Evolutionary conservation across 2,329 filamentous ascomycete genomes (phyloP).

Genomic region (Diplodia scrobiculata): DNA sequence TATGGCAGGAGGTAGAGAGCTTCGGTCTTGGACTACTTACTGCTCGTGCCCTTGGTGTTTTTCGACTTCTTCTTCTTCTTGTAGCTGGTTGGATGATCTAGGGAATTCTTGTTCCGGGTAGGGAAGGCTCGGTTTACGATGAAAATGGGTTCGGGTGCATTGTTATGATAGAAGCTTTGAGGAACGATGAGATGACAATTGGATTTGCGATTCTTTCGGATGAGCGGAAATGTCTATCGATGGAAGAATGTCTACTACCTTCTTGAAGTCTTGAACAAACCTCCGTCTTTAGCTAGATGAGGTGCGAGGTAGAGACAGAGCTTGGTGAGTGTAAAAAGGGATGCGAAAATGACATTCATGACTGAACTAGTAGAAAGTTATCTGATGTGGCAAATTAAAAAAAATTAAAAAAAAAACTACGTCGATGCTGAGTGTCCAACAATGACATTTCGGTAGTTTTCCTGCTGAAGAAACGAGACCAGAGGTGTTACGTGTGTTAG

Average conservation of each 20-base stretch:
- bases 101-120: neutral
- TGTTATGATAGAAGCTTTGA: neutral
- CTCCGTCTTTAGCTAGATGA: too few relatives aligned
- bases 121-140: neutral
- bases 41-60: neutral
- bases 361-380: neutral
- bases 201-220: neutral
- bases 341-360: neutral
- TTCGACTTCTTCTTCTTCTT: neutral
- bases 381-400: neutral
- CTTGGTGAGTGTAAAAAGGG: neutral
- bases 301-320: too few relatives aligned
- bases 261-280: too few relatives aligned
- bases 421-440: neutral
- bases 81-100: neutral
- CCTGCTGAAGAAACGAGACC: neutral
- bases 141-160: neutral
- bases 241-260: too few relatives aligned
- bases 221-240: too few relatives aligned
- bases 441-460: neutral
- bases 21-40: neutral
- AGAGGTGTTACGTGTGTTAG: neutral
- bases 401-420: neutral
- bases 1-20: slow-evolving; percentile 47
- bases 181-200: neutral